A percentile compares a stretch with the other conserved stretches of the same genome.
Evolutionary conservation across 495 filamentous ascomycete genomes (phyloP).

Genomic region (Ascodesmis nigricans): DNA sequence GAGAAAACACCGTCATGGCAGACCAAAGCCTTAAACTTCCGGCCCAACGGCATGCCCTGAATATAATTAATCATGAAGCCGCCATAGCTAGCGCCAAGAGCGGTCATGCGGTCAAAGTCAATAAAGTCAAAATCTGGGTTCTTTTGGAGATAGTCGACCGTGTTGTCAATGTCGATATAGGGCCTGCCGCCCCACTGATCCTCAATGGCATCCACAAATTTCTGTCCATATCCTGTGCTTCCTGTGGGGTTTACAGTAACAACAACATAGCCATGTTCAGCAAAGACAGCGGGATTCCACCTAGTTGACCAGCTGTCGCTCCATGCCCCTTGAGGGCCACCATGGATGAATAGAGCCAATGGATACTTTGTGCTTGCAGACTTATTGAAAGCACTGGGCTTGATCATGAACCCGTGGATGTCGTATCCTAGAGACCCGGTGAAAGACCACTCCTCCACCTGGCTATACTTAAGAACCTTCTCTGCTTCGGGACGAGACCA

Average conservation of each 20-base stretch:
- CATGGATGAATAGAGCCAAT: conserved; percentile 61
- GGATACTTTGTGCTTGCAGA: conserved; percentile 43
- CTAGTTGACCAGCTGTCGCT: conserved; percentile 60
- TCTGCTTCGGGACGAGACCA: conserved; percentile 5
- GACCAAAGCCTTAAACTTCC: conserved; percentile 66
- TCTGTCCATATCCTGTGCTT: conserved; percentile 65
- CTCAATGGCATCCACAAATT: conserved; percentile 52
- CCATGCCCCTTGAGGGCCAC: conserved; percentile 73
- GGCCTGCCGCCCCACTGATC: conserved; percentile 23
- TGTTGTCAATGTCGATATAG: conserved; percentile 35
- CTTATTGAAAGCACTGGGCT: conserved; percentile 53
- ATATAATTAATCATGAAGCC: conserved; percentile 48
- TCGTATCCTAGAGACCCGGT: conserved; percentile 31
- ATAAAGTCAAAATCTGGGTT: conserved; percentile 40
- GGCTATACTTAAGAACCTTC: conserved; percentile 13
- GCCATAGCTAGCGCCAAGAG: conserved; percentile 67
- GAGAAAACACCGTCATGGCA: conserved; percentile 80
- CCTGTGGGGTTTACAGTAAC: conserved; percentile 79
- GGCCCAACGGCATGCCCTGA: conserved; percentile 43
- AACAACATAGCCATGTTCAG: conserved; percentile 75
- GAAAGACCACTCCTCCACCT: conserved; percentile 54
- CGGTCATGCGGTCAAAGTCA: conserved; percentile 55
- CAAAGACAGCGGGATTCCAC: conserved; percentile 78
- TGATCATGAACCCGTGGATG: conserved; percentile 56
- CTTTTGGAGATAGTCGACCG: conserved; percentile 52